These are phyloP conservation scores for Aspergillus piperis DNA, from an alignment of 2,329 filamentous ascomycete genomes.

Conservation along the genomic window DNA sequence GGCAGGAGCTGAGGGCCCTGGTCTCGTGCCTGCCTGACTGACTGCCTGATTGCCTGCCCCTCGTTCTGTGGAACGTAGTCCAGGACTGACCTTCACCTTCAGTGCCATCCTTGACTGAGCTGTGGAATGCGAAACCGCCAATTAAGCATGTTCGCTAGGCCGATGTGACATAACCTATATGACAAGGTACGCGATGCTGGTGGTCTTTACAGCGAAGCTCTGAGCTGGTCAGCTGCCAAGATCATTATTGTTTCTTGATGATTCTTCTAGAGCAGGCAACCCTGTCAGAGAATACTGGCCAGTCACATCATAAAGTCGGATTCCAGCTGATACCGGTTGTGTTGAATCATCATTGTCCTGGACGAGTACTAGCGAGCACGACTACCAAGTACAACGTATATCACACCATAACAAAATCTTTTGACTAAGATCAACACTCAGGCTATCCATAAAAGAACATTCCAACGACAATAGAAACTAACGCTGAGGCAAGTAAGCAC, in stretches of 20 bases:
- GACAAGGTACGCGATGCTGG: neutral
- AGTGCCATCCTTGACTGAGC: neutral
- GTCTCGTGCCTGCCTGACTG: neutral
- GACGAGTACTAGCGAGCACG: neutral
- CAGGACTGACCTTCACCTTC: neutral
- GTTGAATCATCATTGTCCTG: neutral
- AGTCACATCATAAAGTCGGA: no score
- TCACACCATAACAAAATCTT: neutral
- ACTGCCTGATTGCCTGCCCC: neutral
- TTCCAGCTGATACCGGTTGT: neutral
- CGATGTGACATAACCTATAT: conserved; percentile 8
- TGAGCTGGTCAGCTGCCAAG: neutral
- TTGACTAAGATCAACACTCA: neutral
- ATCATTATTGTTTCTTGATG: no score
- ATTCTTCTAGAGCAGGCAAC: neutral
- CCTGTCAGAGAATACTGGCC: no score
- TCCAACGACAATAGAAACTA: conserved; percentile 12
- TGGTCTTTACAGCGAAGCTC: neutral
- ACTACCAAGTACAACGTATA: neutral
- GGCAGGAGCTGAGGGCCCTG: neutral
- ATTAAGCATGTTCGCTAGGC: neutral
- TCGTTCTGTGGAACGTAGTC: neutral
- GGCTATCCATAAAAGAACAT: conserved; percentile 1
- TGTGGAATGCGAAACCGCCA: conserved; percentile 11
- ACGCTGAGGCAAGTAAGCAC: neutral